Evolutionary conservation across 2,329 filamentous ascomycete genomes (phyloP), one percentile per base, ranked within the genome.

Genomic region (Curvularia hawaiiensis): DNA sequence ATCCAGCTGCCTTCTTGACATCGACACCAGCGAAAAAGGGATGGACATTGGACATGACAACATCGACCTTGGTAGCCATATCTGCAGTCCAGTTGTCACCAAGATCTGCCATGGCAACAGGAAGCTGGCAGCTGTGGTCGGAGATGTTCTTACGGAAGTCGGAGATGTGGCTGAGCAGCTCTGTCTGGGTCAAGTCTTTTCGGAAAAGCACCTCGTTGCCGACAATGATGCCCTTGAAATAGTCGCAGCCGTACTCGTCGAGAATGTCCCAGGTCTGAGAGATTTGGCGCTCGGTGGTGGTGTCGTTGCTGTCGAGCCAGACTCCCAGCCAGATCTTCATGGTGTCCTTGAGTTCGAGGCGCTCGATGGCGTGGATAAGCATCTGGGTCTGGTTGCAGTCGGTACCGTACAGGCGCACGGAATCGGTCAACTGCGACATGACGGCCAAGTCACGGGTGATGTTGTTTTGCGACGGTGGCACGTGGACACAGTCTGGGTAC

Each of bases 331-430:
- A 98, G 61, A 98, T 82, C 76, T 96, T 96, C 80, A 96, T 87
- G 1, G 58, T 56, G 55, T 85, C 82, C 53, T 90, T 83, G 66
- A 97, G 79, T 51, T 89, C 82, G 12, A 98, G 83, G 50, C 84
- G 84, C 56, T 90, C 82, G 66, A 98, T 89, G 20, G 93, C 88
- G 68, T 95, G 88, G 9, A 98, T 80, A 0, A 96, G 86, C 90
- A 98, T 95, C 76, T 97, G 86, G 0, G 94, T 98, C 78, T 98
- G 94, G 77, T 97, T 97, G 83, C 94, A 98, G 79, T 98, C 94
- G 12, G 92, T 98, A 49, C 94, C 94, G 74, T 98, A 98, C 1
- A 97, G 82, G 8, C 94, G 89, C 47, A 98, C 85, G 3, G 88
- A 88, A 73, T 96, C 93, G 58, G 92, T 97, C 43, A 98, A 82